These are phyloP conservation scores for Gymnopus androsaceus DNA, from an alignment of 1,284 basidiomycete genomes.

Conservation along the genomic window DNA sequence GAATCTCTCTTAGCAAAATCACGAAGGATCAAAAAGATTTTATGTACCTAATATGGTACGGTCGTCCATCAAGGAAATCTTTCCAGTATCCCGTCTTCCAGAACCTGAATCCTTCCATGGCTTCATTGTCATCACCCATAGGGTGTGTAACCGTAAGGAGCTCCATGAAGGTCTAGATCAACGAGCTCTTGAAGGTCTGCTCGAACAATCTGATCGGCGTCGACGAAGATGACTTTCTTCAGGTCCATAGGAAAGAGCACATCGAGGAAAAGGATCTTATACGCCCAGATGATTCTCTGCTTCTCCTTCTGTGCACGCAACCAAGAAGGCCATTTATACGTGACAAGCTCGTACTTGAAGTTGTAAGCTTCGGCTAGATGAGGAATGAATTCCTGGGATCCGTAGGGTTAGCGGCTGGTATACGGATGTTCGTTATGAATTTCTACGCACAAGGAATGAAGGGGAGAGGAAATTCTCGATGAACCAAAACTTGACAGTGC, in stretches of 20 bases:
- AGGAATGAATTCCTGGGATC: conserved; percentile 85
- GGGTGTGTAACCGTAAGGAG: conserved; percentile 95
- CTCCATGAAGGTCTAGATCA: conserved; percentile 87
- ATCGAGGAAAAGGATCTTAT: conserved; percentile 98
- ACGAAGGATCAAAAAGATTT: neutral
- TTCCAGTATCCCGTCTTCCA: conserved; percentile 98
- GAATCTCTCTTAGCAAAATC: conserved; percentile 14
- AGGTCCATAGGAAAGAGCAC: conserved; percentile 98
- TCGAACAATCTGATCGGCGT: conserved; percentile 96
- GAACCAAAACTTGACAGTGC: conserved; percentile 98
- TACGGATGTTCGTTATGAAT: too few relatives aligned
- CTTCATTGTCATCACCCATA: conserved; percentile 93
- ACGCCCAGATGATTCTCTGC: conserved; percentile 99
- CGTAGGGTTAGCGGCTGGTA: too few relatives aligned
- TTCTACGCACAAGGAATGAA: conserved; percentile 86
- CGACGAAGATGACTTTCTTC: conserved; percentile 98
- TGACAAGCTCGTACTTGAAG: conserved; percentile 96
- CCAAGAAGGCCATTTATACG: conserved; percentile 99
- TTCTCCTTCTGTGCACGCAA: conserved; percentile 95
- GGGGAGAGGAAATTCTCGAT: conserved; percentile 99
- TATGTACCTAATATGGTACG: conserved; percentile 89
- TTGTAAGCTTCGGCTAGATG: conserved; percentile 87
- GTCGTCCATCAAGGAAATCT: conserved; percentile 76
- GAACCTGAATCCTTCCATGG: conserved; percentile 98
- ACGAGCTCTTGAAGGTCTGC: conserved; percentile 94